These are phyloP conservation scores for Suillus discolor DNA, from an alignment of 768 basidiomycete species.

Conservation along the genomic window DNA sequence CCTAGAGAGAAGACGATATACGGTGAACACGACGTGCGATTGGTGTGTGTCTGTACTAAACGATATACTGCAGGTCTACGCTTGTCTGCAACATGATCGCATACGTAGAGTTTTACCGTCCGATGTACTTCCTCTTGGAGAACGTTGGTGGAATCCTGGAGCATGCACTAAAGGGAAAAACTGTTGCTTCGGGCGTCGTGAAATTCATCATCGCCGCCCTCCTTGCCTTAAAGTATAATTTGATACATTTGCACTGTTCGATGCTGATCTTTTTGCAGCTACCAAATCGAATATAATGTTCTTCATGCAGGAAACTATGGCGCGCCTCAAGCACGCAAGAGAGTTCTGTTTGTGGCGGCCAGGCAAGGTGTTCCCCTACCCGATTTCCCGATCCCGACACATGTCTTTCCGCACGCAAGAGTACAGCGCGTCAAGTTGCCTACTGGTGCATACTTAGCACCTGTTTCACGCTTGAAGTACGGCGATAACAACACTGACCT, in stretches of 20 bases:
- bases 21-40: constrained; percentile 38
- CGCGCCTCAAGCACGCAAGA: constrained; percentile 64
- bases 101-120: constrained; percentile 65
- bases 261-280: constrained; percentile 29
- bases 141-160: constrained; percentile 68
- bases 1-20: constrained; percentile 59
- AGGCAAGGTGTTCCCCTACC: constrained; percentile 59
- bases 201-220: constrained; percentile 67
- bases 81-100: constrained; percentile 72
- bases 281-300: constrained; percentile 67
- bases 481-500: constrained; percentile 38
- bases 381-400: constrained; percentile 64
- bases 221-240: constrained; percentile 61
- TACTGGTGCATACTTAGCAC: constrained; percentile 42
- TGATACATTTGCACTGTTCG: constrained; percentile 2
- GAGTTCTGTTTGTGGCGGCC: constrained; percentile 73
- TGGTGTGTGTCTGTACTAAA: background rate
- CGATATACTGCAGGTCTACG: constrained; percentile 46
- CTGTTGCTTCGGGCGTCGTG: constrained; percentile 56
- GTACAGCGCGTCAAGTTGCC: constrained; percentile 42
- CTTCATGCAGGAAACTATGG: constrained; percentile 76
- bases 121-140: constrained; percentile 67
- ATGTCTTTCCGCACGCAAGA: constrained; percentile 43
- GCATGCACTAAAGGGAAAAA: constrained; percentile 45
- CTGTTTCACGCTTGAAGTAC: constrained; percentile 46